Conservation (phyloP, 371 early-diverging fungal genomes). For the Smittium culicis region DNA sequence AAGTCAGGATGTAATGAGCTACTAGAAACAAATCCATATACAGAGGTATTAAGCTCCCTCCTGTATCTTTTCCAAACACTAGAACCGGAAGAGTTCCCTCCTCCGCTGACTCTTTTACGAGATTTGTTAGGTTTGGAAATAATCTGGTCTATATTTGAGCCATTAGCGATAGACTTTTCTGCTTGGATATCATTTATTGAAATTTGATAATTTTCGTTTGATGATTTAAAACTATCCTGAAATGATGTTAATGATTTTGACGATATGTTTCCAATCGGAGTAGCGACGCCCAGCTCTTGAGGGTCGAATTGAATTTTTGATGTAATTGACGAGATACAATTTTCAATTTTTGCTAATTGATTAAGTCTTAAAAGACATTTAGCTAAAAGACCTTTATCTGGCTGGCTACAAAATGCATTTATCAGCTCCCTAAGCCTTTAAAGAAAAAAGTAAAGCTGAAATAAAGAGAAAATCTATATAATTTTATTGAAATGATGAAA, state of each 20-base stretch:
- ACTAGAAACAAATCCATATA: neutral
- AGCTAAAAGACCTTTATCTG: neutral
- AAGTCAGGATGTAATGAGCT: neutral
- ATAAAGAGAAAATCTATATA: no score
- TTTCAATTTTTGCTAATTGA: conserved; percentile 8
- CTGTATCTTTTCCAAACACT: neutral
- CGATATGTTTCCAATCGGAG: neutral
- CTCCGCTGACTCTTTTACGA: neutral
- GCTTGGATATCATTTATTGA: neutral
- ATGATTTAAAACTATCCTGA: neutral
- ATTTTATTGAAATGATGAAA: no score
- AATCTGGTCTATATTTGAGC: neutral
- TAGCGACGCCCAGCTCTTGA: neutral
- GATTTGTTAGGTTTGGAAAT: neutral
- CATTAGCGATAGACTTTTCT: neutral
- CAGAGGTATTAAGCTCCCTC: neutral
- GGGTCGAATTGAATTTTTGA: neutral
- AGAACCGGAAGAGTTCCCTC: neutral
- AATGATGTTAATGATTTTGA: neutral
- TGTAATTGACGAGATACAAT: neutral
- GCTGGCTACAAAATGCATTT: neutral
- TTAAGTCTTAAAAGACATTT: neutral
- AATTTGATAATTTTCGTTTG: neutral
- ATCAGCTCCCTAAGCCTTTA: conserved; percentile 1
- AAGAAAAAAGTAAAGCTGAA: neutral